A percentile compares a stretch with the other conserved stretches of the same genome.
Conservation (phyloP, 352 stramenopile species). For the Phytophthora tentaculata region DNA sequence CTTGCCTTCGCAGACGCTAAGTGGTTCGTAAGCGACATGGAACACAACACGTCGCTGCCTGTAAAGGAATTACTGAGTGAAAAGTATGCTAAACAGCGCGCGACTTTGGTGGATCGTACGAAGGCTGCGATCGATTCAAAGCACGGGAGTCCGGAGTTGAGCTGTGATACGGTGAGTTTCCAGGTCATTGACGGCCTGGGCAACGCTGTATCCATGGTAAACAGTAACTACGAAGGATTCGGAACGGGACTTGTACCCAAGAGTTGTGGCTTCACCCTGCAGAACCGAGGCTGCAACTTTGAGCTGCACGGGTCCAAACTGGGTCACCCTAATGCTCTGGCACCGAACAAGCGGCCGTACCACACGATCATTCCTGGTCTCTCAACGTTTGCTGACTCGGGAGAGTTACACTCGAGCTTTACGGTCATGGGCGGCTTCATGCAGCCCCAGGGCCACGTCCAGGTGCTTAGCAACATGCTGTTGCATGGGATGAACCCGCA, state of each 20-base stretch:
- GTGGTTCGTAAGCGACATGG: slow-evolving; percentile 85
- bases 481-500: slow-evolving; percentile 84
- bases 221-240: slow-evolving; percentile 98
- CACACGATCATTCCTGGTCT: slow-evolving; percentile 99
- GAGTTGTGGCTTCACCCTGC: slow-evolving; percentile 95
- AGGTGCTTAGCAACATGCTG: slow-evolving; percentile 93
- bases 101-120: slow-evolving; percentile 45
- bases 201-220: slow-evolving; percentile 98
- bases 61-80: slow-evolving; percentile 82
- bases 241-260: slow-evolving; percentile 94
- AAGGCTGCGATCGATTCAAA: slow-evolving; percentile 61
- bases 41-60: slow-evolving; percentile 59
- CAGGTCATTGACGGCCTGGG: slow-evolving; percentile 95
- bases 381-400: slow-evolving; percentile 84
- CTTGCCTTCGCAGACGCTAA: slow-evolving; percentile 94
- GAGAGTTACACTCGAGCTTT: slow-evolving; percentile 93
- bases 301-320: slow-evolving; percentile 62
- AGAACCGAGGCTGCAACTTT: slow-evolving; percentile 98
- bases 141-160: slow-evolving; percentile 66
- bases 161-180: slow-evolving; percentile 94
- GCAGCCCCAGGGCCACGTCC: slow-evolving; percentile 97
- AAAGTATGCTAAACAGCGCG: slow-evolving; percentile 68
- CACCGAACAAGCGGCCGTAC: slow-evolving; percentile 94
- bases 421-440: slow-evolving; percentile 94
- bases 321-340: slow-evolving; percentile 93